Conservation (phyloP, 495 filamentous ascomycete genomes). For the Aspergillus heteromorphus region DNA sequence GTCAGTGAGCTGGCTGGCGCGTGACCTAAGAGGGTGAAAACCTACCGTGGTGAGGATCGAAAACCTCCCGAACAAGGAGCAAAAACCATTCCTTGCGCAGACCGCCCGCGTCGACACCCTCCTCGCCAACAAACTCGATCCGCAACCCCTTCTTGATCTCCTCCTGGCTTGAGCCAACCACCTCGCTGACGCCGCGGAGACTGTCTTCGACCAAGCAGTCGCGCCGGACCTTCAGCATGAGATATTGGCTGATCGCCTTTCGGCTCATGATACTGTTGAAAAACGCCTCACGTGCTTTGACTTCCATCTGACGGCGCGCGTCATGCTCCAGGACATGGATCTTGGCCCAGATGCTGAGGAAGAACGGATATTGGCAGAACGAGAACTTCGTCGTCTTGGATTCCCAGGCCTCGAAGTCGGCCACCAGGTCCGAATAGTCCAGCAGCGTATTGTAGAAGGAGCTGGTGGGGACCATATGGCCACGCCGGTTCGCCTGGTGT, state of each 20-base stretch:
- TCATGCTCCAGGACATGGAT: constrained; percentile 91
- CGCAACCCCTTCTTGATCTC: constrained; percentile 91
- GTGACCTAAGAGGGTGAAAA: constrained; percentile 3
- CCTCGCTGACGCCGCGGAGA: constrained; percentile 78
- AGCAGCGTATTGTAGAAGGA: constrained; percentile 84
- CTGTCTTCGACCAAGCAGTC: constrained; percentile 93
- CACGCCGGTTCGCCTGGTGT: constrained; percentile 44
- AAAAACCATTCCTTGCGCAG: constrained; percentile 96
- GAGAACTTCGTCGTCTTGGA: constrained; percentile 67
- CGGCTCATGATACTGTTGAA: constrained; percentile 79
- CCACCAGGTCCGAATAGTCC: constrained; percentile 79
- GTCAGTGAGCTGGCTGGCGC: constrained; percentile 13
- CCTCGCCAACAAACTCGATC: constrained; percentile 83
- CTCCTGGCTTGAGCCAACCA: constrained; percentile 73
- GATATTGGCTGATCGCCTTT: constrained; percentile 70
- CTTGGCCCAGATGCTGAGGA: constrained; percentile 89
- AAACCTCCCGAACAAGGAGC: constrained; percentile 83
- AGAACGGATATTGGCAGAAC: constrained; percentile 93
- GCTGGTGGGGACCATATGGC: constrained; percentile 68
- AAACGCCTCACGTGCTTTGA: constrained; percentile 84
- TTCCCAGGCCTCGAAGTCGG: constrained; percentile 90
- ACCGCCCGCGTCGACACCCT: constrained; percentile 88
- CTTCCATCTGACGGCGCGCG: constrained; percentile 85
- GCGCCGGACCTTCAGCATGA: constrained; percentile 71
- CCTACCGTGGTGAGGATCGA: constrained; percentile 86